Evolutionary conservation across 805 yeast species (phyloP).

Genomic region (Cyberlindnera xishuangbannaensis): DNA sequence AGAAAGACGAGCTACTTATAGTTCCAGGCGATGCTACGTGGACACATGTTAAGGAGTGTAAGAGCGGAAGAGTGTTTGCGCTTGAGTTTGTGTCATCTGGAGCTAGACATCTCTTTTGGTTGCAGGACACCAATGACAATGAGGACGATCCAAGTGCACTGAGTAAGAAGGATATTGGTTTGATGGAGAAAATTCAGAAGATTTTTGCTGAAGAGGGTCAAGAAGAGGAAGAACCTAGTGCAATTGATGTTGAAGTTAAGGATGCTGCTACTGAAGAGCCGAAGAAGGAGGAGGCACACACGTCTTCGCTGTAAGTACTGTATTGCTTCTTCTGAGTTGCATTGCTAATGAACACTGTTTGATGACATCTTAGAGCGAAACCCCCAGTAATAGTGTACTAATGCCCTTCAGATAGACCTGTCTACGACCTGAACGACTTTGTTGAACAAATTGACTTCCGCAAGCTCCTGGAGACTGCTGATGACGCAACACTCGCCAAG

Average conservation of each 20-base stretch:
- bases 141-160: slow-evolving; percentile 54
- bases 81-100: slow-evolving; percentile 60
- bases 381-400: slow-evolving; percentile 7
- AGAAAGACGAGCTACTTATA: slow-evolving; percentile 58
- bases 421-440: slow-evolving; percentile 18
- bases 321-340: too few species aligned
- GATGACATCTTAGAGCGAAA: neutral
- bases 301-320: slow-evolving; percentile 14
- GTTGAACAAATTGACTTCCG: slow-evolving; percentile 10
- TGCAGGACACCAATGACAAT: slow-evolving; percentile 65
- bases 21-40: slow-evolving; percentile 85
- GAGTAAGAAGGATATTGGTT: slow-evolving; percentile 50
- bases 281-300: slow-evolving; percentile 6
- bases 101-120: slow-evolving; percentile 55
- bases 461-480: slow-evolving; percentile 15
- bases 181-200: slow-evolving; percentile 42
- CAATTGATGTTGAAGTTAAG: slow-evolving; percentile 11
- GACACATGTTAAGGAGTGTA: slow-evolving; percentile 62
- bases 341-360: neutral
- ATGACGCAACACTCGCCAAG: slow-evolving; percentile 29
- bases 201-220: slow-evolving; percentile 39
- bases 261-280: slow-evolving; percentile 4
- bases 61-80: slow-evolving; percentile 71
- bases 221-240: slow-evolving; percentile 25
- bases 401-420: slow-evolving; percentile 15